These are phyloP conservation scores for Mycena venus DNA, from an alignment of 768 basidiomycete species.

Conservation along the genomic window DNA sequence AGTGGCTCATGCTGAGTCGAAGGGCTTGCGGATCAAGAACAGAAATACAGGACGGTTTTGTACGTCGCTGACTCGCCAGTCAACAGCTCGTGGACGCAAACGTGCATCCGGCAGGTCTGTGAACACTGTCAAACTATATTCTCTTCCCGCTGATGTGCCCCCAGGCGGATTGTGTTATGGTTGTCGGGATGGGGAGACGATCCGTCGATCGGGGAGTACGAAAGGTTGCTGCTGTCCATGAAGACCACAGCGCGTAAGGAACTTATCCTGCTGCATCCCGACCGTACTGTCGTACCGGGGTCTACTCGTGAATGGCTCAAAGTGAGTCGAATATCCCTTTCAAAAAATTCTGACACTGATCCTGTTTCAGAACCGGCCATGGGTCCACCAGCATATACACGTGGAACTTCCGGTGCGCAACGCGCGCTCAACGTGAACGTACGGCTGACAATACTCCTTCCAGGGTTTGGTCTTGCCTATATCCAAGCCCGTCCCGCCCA, in stretches of 20 bases:
- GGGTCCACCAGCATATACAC: conserved; percentile 97
- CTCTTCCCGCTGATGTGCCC: neutral
- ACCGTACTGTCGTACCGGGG: conserved; percentile 89
- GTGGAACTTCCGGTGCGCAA: conserved; percentile 84
- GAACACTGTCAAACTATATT: neutral
- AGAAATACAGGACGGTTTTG: conserved; percentile 92
- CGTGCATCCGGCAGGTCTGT: conserved; percentile 91
- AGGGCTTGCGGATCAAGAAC: conserved; percentile 95
- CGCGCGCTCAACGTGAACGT: neutral
- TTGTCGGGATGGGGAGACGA: conserved; percentile 96
- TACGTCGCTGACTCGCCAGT: conserved; percentile 98
- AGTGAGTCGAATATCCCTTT: conserved; percentile 56
- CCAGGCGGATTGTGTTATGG: conserved; percentile 93
- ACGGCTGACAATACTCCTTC: conserved; percentile 19
- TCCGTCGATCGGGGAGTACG: conserved; percentile 92
- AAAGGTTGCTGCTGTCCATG: conserved; percentile 91
- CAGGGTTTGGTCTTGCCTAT: conserved; percentile 81
- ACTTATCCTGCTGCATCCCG: conserved; percentile 92
- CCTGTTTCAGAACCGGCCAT: conserved; percentile 82
- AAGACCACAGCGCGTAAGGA: conserved; percentile 99
- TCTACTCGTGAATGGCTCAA: conserved; percentile 97
- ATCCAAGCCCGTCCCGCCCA: conserved; percentile 68
- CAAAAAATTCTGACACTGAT: conserved; percentile 2
- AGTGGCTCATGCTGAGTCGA: neutral
- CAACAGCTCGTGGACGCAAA: conserved; percentile 97